Evolutionary conservation across 306 rosid genomes (phyloP).

Genomic region (Cucumis hystrix): DNA sequence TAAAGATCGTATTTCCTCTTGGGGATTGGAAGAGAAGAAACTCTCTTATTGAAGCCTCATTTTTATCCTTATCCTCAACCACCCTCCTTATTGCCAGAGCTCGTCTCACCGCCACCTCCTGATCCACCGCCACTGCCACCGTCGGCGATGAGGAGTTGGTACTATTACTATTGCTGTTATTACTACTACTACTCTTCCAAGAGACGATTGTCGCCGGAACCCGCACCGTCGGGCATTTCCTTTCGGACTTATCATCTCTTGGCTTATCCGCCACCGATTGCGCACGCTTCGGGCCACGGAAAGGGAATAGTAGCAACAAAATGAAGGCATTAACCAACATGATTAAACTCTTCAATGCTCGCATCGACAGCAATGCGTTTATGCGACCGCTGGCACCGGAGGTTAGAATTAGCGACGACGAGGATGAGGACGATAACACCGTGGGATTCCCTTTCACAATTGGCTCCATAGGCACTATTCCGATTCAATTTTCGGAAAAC

Average conservation of each 20-base stretch:
- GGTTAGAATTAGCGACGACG: conserved; percentile 29
- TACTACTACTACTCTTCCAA: conserved; percentile 20
- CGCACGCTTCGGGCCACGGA: conserved; percentile 40
- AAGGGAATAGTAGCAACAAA: conserved; percentile 44
- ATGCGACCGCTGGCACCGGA: conserved; percentile 68
- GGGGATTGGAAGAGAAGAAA: conserved; percentile 34
- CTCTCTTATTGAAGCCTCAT: conserved; percentile 24
- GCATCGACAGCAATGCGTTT: conserved; percentile 38
- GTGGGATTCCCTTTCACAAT: conserved; percentile 12
- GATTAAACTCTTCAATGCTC: conserved; percentile 39
- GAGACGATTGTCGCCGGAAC: conserved; percentile 42
- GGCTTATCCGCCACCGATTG: conserved; percentile 14
- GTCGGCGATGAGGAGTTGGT: neutral
- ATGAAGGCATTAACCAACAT: conserved; percentile 36
- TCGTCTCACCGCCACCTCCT: conserved; percentile 44
- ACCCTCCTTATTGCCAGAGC: conserved; percentile 53
- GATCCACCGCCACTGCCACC: conserved; percentile 17
- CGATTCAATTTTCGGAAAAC: neutral
- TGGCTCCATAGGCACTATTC: conserved; percentile 17
- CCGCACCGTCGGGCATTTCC: conserved; percentile 32
- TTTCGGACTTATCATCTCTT: conserved; percentile 23
- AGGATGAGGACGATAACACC: conserved; percentile 5
- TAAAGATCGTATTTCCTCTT: conserved; percentile 62
- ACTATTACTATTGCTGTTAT: neutral
- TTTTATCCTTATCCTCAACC: conserved; percentile 44